Conservation (phyloP, 129 eudicot genomes). For the Saposhnikovia divaricata region DNA sequence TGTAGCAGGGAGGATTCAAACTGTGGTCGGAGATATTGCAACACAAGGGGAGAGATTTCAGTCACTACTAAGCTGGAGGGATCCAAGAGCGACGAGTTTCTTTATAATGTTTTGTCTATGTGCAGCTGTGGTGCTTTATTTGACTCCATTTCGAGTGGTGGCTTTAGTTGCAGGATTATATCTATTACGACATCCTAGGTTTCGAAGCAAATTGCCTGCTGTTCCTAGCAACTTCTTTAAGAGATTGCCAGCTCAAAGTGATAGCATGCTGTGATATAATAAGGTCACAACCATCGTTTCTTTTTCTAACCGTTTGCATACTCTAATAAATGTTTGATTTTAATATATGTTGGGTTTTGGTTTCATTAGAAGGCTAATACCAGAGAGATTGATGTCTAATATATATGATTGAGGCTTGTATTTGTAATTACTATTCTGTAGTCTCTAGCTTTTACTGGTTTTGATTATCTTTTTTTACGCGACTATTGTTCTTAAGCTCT, state of each 20-base stretch:
- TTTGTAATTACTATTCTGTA: not conserved
- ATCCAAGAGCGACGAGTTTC: constrained; percentile 3
- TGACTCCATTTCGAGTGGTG: constrained; percentile 1
- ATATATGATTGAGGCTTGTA: not conserved
- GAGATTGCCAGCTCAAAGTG: constrained; percentile 15
- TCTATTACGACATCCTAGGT: constrained; percentile 13
- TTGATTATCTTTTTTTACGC: not conserved
- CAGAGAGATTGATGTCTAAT: not conserved
- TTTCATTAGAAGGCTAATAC: not conserved
- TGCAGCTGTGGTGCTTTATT: constrained; percentile 4
- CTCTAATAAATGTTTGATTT: not conserved
- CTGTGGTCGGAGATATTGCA: not conserved
- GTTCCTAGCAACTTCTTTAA: constrained; percentile 15
- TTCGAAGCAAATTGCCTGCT: constrained; percentile 11
- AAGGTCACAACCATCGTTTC: not conserved
- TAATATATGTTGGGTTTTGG: not conserved
- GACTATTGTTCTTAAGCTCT: not conserved
- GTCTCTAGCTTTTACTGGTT: not conserved
- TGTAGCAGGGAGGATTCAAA: constrained; percentile 1
- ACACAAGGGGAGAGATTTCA: constrained; percentile 5
- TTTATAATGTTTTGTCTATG: constrained; percentile 1
- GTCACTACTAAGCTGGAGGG: constrained; percentile 4
- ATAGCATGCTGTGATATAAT: not conserved
- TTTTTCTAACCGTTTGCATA: not conserved
- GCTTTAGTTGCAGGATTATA: constrained; percentile 8